A percentile compares a stretch with the other conserved stretches of the same genome.
Conservation (phyloP, 306 rosid species). For the Ormosia emarginata region DNA sequence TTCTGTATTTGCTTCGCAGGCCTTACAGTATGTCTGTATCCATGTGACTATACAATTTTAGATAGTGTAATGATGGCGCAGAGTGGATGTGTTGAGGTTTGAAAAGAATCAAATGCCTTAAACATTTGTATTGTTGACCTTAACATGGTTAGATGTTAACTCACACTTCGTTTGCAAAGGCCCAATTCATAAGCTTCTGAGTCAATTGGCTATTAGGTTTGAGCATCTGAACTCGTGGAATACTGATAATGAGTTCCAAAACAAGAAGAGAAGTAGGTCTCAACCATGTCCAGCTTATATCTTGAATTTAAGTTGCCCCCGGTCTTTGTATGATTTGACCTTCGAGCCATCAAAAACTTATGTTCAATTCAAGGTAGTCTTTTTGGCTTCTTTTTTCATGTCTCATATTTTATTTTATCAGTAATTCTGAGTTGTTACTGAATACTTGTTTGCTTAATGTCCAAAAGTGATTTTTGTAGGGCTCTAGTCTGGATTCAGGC, state of each 20-base stretch:
- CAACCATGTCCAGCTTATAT: constrained; percentile 64
- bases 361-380: constrained; percentile 79
- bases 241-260: constrained; percentile 34
- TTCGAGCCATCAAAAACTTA: constrained; percentile 83
- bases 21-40: constrained; percentile 92
- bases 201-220: constrained; percentile 65
- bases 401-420: background rate
- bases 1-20: constrained; percentile 56
- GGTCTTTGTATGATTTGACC: constrained; percentile 69
- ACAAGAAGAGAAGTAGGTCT: constrained; percentile 69
- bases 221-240: constrained; percentile 42
- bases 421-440: background rate
- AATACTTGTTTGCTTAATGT: constrained; percentile 8
- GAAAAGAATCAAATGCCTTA: constrained; percentile 20
- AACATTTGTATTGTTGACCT: constrained; percentile 42
- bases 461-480: constrained; percentile 3
- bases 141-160: constrained; percentile 75
- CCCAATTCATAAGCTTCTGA: constrained; percentile 83
- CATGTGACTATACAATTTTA: constrained; percentile 39
- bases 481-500: constrained; percentile 13
- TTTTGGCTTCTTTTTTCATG: constrained; percentile 14
- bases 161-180: constrained; percentile 80
- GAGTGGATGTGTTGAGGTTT: constrained; percentile 28
- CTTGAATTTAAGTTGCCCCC: constrained; percentile 77
- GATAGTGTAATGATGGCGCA: constrained; percentile 24